A percentile compares a stretch with the other conserved stretches of the same genome.
phyloP scores from a whole-genome alignment of 495 filamentous ascomycete species.

The Glutinoglossum americanum region DNA sequence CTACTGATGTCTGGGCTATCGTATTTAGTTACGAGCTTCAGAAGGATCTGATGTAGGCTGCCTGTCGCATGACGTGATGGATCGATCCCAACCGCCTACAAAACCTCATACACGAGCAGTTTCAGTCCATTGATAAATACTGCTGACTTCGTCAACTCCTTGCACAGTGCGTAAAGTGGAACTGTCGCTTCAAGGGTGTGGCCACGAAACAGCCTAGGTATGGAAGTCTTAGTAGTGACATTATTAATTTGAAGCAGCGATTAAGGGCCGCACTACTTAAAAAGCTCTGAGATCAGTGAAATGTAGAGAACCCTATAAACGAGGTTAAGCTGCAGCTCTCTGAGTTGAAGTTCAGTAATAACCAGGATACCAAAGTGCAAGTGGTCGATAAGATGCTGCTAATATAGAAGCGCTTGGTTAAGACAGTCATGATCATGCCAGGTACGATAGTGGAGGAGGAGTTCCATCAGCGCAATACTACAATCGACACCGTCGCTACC shows the following conservation, averaged over 20 bases:
- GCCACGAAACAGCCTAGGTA: not conserved
- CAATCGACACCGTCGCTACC: slow-evolving; percentile 17
- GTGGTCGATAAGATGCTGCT: slow-evolving; percentile 14
- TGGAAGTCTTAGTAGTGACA: not conserved
- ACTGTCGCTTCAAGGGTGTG: slow-evolving; percentile 12
- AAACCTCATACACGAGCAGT: slow-evolving; percentile 10
- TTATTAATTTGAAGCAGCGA: slow-evolving; percentile 12
- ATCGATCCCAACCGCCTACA: slow-evolving; percentile 17
- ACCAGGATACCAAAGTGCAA: slow-evolving; percentile 11
- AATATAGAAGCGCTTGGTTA: slow-evolving; percentile 9
- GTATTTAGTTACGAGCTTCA: slow-evolving; percentile 9
- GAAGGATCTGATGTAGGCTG: slow-evolving; percentile 15
- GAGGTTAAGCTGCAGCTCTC: slow-evolving; percentile 11
- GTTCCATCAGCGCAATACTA: slow-evolving; percentile 13
- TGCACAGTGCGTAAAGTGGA: slow-evolving; percentile 9
- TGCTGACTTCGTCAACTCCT: slow-evolving; percentile 11
- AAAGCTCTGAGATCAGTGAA: not conserved
- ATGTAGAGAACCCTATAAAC: slow-evolving; percentile 3
- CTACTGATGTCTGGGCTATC: slow-evolving; percentile 12
- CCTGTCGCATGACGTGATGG: slow-evolving; percentile 16
- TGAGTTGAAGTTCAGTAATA: slow-evolving; percentile 9
- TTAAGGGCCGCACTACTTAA: slow-evolving; percentile 14
- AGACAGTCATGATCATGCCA: no score
- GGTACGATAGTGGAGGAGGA: slow-evolving; percentile 15
- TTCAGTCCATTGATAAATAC: slow-evolving; percentile 10